Conservation (phyloP, 2,329 filamentous ascomycete genomes). For the Diplocarpon rosae region DNA sequence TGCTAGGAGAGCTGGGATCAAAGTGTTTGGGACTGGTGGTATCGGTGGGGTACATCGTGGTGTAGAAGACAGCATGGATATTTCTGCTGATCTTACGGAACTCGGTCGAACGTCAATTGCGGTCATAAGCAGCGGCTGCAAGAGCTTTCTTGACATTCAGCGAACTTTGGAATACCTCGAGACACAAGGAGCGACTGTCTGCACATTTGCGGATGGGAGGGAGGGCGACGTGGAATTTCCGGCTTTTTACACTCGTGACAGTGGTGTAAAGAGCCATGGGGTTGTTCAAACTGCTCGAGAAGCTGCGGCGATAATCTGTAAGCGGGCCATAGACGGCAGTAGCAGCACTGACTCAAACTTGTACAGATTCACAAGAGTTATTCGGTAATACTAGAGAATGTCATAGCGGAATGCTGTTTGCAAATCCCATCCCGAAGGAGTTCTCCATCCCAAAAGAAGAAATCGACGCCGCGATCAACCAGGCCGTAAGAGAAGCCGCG, state of each 20-base stretch:
- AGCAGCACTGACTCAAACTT: no score
- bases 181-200: conserved; percentile 67
- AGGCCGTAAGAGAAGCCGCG: conserved; percentile 43
- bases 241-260: conserved; percentile 85
- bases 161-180: conserved; percentile 72
- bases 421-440: conserved; percentile 62
- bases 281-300: conserved; percentile 66
- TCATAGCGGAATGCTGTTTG: conserved; percentile 72
- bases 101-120: conserved; percentile 80
- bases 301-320: conserved; percentile 77
- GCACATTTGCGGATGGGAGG: conserved; percentile 80
- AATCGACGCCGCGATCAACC: conserved; percentile 45
- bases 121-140: conserved; percentile 83
- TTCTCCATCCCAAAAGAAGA: conserved; percentile 47
- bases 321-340: conserved; percentile 23
- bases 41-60: conserved; percentile 90
- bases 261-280: conserved; percentile 67
- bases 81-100: conserved; percentile 92
- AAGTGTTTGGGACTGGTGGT: conserved; percentile 87
- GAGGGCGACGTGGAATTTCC: conserved; percentile 69
- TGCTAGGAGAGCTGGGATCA: conserved; percentile 76
- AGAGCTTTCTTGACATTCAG: conserved; percentile 89
- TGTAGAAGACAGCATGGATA: conserved; percentile 76
- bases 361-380: no score
- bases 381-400: not conserved